Base-by-base conservation (phyloP, 495 filamentous ascomycete genomes). In the Aspergillus avenaceus region DNA sequence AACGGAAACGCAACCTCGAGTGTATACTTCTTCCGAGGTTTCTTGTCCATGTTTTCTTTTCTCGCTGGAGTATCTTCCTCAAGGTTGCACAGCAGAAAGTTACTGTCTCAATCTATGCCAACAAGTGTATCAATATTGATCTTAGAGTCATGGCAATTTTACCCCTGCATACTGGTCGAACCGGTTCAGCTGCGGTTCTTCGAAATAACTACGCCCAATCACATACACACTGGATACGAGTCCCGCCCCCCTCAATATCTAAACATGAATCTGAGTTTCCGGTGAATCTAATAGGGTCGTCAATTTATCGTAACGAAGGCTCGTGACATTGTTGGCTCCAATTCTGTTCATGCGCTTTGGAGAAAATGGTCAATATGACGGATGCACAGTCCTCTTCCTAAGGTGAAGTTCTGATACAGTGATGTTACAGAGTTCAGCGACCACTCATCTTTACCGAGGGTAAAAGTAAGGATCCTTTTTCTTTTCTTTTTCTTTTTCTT, bases 81-180 rank as follows among this genome's bases (percentile, higher is more conserved):
- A n/a, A 42, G 18, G 40, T 25, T 23, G 23, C 7, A 42, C 40
- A 14, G 21, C 36, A 42, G 21, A 13, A 31, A 13, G 28, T 13
- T 31, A 31, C n/a, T 31, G 3, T 8, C n/a, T 31, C 28, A 8
- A 3, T 31, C 8, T 8, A 3, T 31, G 28, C 8, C n/a, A 31
- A 31, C n/a, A n/a, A n/a, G n/a, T n/a, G n/a, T n/a, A n/a, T n/a
- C n/a, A n/a, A n/a, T n/a, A n/a, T n/a, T n/a, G n/a, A n/a, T n/a
- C n/a, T n/a, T n/a, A n/a, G 28, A 31, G 28, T 31, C 8, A 31
- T 3, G n/a, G 9, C 28, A 31, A 31, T 3, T 31, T 26, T 43
- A 34, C 44, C 44, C 44, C 31, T 47, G 44, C 44, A 47, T 32
- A 16, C 44, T 47, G n/a, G 8, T 34, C 44, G 44, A 29, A 37